These are phyloP conservation scores for Metarhizium anisopliae DNA, from an alignment of 2,329 filamentous ascomycete species.

Conservation along the genomic window DNA sequence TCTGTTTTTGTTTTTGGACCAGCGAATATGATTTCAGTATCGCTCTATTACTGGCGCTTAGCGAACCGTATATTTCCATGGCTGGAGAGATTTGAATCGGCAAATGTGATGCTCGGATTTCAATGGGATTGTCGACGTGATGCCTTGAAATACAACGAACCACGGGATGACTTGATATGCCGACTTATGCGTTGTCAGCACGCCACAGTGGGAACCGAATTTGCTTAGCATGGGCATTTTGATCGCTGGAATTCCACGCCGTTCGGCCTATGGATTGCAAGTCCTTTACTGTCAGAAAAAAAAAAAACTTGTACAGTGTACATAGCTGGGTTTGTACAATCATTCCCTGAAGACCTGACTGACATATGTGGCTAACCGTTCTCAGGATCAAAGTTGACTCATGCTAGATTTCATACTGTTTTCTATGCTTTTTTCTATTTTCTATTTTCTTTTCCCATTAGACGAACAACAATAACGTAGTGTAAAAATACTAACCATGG, in stretches of 20 bases:
- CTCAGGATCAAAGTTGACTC: conserved; percentile 50
- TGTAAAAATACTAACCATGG: conserved; percentile 48
- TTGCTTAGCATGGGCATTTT: too few relatives aligned
- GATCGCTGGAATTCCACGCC: background rate
- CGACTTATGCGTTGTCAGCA: too few relatives aligned
- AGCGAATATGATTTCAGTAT: background rate
- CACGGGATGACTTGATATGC: too few relatives aligned
- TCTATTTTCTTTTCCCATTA: background rate
- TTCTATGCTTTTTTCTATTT: conserved; percentile 15
- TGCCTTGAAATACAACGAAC: too few relatives aligned
- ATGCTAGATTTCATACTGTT: conserved; percentile 27
- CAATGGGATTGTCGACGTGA: background rate
- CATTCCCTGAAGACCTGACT: conserved; percentile 10
- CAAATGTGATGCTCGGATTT: background rate
- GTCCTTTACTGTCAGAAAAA: background rate
- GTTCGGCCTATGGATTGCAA: background rate
- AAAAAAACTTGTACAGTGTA: conserved; percentile 1
- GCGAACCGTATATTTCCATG: too few relatives aligned
- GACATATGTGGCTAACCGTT: conserved; percentile 15
- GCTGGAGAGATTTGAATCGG: background rate
- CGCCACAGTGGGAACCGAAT: too few relatives aligned
- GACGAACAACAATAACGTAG: conserved; percentile 13
- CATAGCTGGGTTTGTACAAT: conserved; percentile 17
- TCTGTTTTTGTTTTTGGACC: background rate
- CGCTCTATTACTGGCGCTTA: background rate